Evolutionary conservation across 495 filamentous ascomycete species (phyloP), one percentile per base, ranked within the genome.

Genomic region (Aspergillus campestris): DNA sequence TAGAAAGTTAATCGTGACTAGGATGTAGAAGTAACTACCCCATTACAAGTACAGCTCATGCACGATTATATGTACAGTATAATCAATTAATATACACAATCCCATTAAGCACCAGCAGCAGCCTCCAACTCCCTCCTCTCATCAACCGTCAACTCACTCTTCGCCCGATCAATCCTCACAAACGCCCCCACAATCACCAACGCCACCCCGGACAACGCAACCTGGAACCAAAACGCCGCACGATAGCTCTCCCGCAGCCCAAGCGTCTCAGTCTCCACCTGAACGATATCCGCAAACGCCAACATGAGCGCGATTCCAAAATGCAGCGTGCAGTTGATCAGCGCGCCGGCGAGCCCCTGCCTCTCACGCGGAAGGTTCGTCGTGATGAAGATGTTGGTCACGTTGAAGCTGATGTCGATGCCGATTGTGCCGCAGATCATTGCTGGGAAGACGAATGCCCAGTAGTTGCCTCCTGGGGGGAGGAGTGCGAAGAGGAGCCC

Each of bases 241-340:
- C 81, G 75, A 53, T 82, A 86, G 14, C 77, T 78, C 46, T 61
- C 28, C 31, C 66, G 65, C n/a, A 63, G 12, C 0, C 73, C 74
- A 5, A 64, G 34, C 1, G 72, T 53, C 3, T 57, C 60, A 0
- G 78, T 76, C 33, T 80, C 67, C 0, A 74, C 73, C 27, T 77
- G 74, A 12, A 84, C 72, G 32, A 87, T 70, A 56, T 94, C 87
- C 0, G 81, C 84, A 37, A 94, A 74, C 0, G 82, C 85, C 5
- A 94, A 71, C 63, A 82, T 83, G 42, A 92, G 79, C 0, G 86
- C 83, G 48, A 92, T 88, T n/a, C 85, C 87, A n/a, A 94, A 67
- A 48, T 87, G 84, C 29, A 90, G 61, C 3, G 78, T 69, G 40
- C 68, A 74, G 50, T 83, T 82, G 52, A 81, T 78, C 39, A 84